Evolutionary conservation across 2,329 filamentous ascomycete species (phyloP), one percentile per base, ranked within the genome.

Genomic region (Aspergillus melleus): DNA sequence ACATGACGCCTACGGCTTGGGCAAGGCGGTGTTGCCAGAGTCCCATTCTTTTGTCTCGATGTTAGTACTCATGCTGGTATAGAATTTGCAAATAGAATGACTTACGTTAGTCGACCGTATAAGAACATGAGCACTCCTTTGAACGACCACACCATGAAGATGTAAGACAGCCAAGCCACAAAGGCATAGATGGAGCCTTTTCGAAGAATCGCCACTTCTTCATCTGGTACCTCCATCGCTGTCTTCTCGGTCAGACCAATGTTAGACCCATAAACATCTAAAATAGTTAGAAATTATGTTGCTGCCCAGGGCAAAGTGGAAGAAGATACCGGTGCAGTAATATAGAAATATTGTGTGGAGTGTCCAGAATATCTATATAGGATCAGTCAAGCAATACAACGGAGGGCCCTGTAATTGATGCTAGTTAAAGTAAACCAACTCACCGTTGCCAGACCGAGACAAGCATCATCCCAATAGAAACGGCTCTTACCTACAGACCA

Each of bases 161-260:
- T 66, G n/a, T 66, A 66, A 2, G 57, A 55, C 11, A 66, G 29
- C 64, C 64, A 66, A 19, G 64, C 62, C 16, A 64, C 44, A 44
- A 64, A 66, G 1, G 60, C 64, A 47, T 46, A 61, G 14, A 64
- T 60, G 1, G 62, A 64, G 12, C 64, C 64, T 1, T 46, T 26
- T n/a, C 36, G 36, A 19, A 60, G 46, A 6, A n/a, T 24, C 4
- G 42, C 3, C 3, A 62, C 58, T 19, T 59, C 19, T 14, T 49
- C 49, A 14, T 66, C 57, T 2, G 64, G 62, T 6, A 65, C 29
- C 52, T 62, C 30, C 20, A 61, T 47, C 4, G 63, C 63, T 9
- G 58, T 63, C 19, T 61, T 30, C 4, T 32, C 42, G 16, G 53
- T 55, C 9, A 64, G 56, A 1, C 63, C 61, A 26, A 64, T 64